Percentiles rank a stretch among this genome's conserved stretches.
Conservation (phyloP, 163 green algal species). For the Chlorella variabilis region DNA sequence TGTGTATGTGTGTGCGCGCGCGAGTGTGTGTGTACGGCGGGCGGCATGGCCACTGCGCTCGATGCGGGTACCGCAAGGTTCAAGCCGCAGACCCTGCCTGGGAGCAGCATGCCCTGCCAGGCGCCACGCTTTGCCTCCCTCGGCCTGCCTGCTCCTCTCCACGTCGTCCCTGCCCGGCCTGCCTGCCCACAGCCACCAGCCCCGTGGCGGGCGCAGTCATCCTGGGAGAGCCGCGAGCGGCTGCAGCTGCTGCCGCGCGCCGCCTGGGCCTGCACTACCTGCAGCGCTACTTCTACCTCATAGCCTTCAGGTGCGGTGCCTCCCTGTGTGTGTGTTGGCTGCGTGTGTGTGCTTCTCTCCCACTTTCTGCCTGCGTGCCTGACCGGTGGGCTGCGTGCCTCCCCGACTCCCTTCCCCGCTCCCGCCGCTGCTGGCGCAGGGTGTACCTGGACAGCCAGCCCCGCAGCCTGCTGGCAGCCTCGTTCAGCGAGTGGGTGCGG, state of each 20-base stretch:
- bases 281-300: conserved; percentile 85
- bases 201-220: conserved; percentile 19
- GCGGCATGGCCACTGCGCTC: too few relatives aligned
- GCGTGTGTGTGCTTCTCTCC: not conserved
- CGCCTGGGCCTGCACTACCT: conserved; percentile 93
- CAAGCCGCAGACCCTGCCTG: too few relatives aligned
- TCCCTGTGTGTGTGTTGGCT: too few relatives aligned
- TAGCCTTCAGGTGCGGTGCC: conserved; percentile 62
- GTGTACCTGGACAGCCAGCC: conserved; percentile 25
- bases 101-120: too few relatives aligned
- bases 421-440: not conserved
- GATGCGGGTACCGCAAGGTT: too few relatives aligned
- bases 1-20: too few relatives aligned
- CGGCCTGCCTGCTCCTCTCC: not conserved
- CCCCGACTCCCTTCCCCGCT: too few relatives aligned
- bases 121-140: too few relatives aligned
- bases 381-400: too few relatives aligned
- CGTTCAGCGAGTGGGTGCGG: conserved; percentile 67
- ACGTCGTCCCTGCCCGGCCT: not conserved
- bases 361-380: too few relatives aligned
- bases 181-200: conserved; percentile 10
- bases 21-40: too few relatives aligned
- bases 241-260: conserved; percentile 58
- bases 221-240: conserved; percentile 20
- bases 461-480: conserved; percentile 6